A percentile compares a stretch with the other conserved stretches of the same genome.
Conservation (phyloP, 2,329 filamentous ascomycete species). For the Diplodia corticola region DNA sequence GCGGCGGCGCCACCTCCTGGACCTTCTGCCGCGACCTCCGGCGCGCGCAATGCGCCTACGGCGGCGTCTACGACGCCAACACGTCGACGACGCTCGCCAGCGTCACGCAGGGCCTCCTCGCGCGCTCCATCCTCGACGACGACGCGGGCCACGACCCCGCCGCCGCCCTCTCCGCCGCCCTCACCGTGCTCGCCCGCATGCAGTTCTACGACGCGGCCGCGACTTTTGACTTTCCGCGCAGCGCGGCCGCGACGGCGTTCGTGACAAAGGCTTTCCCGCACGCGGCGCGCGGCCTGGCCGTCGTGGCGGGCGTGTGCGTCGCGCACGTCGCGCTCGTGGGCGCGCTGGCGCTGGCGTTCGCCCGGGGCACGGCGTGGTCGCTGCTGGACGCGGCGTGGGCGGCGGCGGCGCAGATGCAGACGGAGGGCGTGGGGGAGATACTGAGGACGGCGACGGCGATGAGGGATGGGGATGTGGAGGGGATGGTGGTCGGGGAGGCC, state of each 20-base stretch:
- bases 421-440: not conserved
- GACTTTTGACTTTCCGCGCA: not conserved
- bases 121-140: not conserved
- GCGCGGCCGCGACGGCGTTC: not conserved
- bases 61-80: not conserved
- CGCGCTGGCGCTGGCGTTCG: too few relatives aligned
- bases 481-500: not conserved
- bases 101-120: not conserved
- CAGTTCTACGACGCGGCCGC: not conserved
- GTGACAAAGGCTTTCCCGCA: not conserved
- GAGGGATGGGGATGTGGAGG: not conserved
- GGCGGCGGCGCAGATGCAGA: not conserved
- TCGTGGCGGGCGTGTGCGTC: not conserved
- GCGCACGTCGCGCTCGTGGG: not conserved
- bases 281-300: not conserved
- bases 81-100: not conserved
- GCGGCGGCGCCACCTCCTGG: not conserved
- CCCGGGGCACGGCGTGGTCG: not conserved
- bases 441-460: not conserved
- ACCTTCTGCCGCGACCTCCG: constrained; percentile 1
- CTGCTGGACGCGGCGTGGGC: not conserved
- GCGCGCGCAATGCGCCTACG: not conserved
- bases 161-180: not conserved
- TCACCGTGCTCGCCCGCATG: not conserved
- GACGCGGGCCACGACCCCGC: constrained; percentile 3